Evolutionary conservation across 2,329 filamentous ascomycete species (phyloP).

Genomic region (Hypoxylon sp.): DNA sequence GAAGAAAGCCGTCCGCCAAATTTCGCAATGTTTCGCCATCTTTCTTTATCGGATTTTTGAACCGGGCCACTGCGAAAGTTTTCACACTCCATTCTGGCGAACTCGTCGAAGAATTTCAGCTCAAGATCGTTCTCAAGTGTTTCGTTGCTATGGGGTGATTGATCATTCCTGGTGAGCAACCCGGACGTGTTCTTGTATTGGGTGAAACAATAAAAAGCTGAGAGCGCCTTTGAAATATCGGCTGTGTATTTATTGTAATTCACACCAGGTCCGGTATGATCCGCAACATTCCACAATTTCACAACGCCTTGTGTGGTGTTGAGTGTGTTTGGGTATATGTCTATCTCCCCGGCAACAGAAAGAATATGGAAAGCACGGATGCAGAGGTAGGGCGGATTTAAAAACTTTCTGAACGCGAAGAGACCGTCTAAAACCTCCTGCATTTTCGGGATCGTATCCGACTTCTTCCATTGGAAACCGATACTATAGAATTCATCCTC

Average conservation of each 20-base stretch:
- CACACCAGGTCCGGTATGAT: conserved; percentile 88
- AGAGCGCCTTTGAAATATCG: conserved; percentile 92
- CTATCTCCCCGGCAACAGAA: background rate
- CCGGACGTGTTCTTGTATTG: conserved; percentile 69
- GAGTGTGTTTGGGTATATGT: background rate
- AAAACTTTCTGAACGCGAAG: conserved; percentile 16
- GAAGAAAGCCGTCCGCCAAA: conserved; percentile 18
- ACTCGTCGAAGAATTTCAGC: background rate
- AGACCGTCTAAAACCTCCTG: background rate
- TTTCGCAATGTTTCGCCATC: conserved; percentile 15
- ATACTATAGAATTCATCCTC: conserved; percentile 11
- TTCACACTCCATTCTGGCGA: background rate
- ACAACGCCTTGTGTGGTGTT: background rate
- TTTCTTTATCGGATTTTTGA: background rate
- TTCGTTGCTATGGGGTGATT: background rate
- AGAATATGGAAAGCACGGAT: conserved; percentile 4
- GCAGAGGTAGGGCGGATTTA: conserved; percentile 29
- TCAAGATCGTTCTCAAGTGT: background rate
- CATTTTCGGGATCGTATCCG: background rate
- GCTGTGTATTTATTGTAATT: conserved; percentile 85
- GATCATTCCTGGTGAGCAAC: background rate
- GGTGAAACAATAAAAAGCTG: conserved; percentile 83
- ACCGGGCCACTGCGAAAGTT: background rate
- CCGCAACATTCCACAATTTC: conserved; percentile 1
- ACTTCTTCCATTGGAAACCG: background rate